Evolutionary conservation across 2,329 filamentous ascomycete genomes (phyloP).

Genomic region (Fusarium avenaceum): DNA sequence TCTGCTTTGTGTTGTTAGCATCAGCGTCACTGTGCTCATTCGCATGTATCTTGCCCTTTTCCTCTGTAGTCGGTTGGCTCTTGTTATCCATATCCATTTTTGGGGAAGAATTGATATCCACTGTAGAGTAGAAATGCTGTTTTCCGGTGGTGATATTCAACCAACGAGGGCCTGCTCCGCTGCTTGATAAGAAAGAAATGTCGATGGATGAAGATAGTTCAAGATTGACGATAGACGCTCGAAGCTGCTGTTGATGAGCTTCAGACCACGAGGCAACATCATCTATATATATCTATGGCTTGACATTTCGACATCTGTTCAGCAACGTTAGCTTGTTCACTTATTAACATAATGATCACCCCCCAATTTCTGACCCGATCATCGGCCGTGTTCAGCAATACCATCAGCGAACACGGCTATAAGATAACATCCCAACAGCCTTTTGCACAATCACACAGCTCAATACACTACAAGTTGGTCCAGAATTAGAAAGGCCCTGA

Average conservation of each 20-base stretch:
- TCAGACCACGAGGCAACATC: background rate
- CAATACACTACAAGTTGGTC: slow-evolving; percentile 1
- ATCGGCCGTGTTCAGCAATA: background rate
- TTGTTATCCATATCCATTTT: background rate
- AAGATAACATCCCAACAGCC: background rate
- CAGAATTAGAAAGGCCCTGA: background rate
- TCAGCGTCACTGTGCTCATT: background rate
- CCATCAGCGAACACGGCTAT: background rate
- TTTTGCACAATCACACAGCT: background rate
- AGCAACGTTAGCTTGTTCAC: slow-evolving; percentile 1
- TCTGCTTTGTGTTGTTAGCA: background rate
- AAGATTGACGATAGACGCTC: background rate
- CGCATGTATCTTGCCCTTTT: background rate
- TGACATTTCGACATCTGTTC: background rate
- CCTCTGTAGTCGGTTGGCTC: background rate
- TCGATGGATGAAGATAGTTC: background rate
- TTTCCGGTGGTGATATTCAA: background rate
- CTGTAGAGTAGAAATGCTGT: background rate
- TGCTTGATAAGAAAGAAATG: background rate
- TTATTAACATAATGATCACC: background rate
- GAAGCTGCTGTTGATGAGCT: background rate
- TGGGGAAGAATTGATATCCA: background rate
- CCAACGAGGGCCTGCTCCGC: slow-evolving; percentile 12
- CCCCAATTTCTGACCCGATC: background rate
- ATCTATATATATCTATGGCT: slow-evolving; percentile 9